A percentile compares a stretch with the other conserved stretches of the same genome.
Conservation (phyloP, 129 eudicot genomes). For the Flaveria ramosissima region DNA sequence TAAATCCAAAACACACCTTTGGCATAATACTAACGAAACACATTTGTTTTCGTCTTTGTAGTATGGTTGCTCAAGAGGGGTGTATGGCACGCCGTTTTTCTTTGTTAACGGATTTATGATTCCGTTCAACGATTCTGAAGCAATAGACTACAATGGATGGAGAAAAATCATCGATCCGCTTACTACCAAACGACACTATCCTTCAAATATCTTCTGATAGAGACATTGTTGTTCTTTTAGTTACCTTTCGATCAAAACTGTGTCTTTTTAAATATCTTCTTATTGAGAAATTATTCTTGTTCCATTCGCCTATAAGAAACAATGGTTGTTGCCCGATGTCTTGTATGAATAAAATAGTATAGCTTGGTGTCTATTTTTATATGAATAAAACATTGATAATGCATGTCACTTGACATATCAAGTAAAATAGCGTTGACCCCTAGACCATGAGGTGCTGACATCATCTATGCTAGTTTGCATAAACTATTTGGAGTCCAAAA, state of each 20-base stretch:
- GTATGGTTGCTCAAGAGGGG: conserved; percentile 91
- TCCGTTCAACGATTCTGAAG: conserved; percentile 47
- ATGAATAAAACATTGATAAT: conserved; percentile 21
- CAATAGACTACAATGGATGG: conserved; percentile 61
- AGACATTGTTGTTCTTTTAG: background rate
- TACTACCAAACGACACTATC: conserved; percentile 21
- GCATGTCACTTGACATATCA: background rate
- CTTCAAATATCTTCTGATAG: conserved; percentile 26
- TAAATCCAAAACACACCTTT: too few species aligned
- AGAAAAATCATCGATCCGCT: conserved; percentile 67
- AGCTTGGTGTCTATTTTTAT: conserved; percentile 7
- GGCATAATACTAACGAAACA: background rate
- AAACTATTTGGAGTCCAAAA: too few species aligned
- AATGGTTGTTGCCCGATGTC: background rate
- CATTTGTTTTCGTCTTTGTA: conserved; percentile 28
- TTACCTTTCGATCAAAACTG: conserved; percentile 1
- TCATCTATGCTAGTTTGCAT: too few species aligned
- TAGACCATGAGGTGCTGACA: too few species aligned
- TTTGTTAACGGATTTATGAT: conserved; percentile 70
- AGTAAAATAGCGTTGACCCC: background rate
- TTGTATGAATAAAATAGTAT: too few species aligned
- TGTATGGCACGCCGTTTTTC: conserved; percentile 78
- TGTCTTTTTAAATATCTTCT: background rate
- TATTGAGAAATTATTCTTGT: background rate
- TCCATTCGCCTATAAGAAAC: background rate